Evolutionary conservation across 768 basidiomycete genomes (phyloP), one percentile per base, ranked within the genome.

Genomic region (Chalciporus pseudorubinellus): DNA sequence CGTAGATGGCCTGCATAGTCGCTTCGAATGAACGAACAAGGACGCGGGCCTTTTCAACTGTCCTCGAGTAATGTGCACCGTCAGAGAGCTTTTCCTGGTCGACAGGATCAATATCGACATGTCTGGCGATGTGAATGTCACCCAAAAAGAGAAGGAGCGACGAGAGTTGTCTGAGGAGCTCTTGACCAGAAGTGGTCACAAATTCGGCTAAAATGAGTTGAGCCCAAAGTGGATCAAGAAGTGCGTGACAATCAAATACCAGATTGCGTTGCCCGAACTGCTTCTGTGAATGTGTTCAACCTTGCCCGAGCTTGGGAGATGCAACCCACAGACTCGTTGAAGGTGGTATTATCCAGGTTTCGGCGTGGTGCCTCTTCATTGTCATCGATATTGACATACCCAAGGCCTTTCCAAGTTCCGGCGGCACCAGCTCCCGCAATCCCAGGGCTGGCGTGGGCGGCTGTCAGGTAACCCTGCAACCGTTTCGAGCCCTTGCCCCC

Each of bases 371-470:
- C 65, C 39, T 68, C 66, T 29, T 67, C 67, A 10, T 67, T 63
- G 22, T 69, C 67, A 29, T 71, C 71, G 21, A 66, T 51, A 14
- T 68, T 58, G 11, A 76, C 71, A 68, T 75, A 83, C 9, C 82
- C 83, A 43, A 79, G 78, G 1, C 79, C 82, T 45, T 72, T 76
- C 81, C 81, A 83, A 20, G 65, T 66, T 14, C 72, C 81, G 5
- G 71, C 82, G 10, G 71, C 64, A 26, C 82, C 83, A 1, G 75
- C 79, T 2, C 82, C 82, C 8, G 75, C 67, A 8, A 74, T 66
- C 2, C 72, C 70, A 2, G 75, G 57, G 6, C 75, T 76, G 31
- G 76, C 64, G 50, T 71, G 67, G 0, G 63, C 59, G 12, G 71
- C 65, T 24, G 61, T 58, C 48, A 78, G 60, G 19, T 71, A 67